Evolutionary conservation across 2,329 filamentous ascomycete genomes (phyloP).

Genomic region (Alternaria dauci): DNA sequence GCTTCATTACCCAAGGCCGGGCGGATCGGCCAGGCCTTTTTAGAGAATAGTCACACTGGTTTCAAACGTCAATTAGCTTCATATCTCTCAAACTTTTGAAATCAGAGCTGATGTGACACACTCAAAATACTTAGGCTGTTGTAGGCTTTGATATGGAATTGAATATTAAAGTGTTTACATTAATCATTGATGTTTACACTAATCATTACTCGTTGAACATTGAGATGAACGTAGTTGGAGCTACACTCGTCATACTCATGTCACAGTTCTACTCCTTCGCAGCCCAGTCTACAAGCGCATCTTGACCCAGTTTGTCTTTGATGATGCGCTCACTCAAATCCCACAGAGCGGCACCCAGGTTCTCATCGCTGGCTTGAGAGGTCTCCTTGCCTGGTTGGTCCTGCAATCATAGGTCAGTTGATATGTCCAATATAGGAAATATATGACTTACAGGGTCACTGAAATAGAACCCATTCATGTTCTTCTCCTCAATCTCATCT

Average conservation of each 20-base stretch:
- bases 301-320: conserved; percentile 53
- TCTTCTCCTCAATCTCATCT: conserved; percentile 54
- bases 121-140: neutral
- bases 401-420: neutral
- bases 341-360: conserved; percentile 53
- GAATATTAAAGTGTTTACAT: neutral
- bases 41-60: neutral
- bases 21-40: neutral
- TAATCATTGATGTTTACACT: neutral
- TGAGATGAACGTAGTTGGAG: neutral
- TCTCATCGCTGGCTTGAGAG: conserved; percentile 51
- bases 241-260: neutral
- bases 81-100: neutral
- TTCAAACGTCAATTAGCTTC: neutral
- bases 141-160: neutral
- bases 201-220: neutral
- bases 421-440: neutral
- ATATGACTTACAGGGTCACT: conserved; percentile 39
- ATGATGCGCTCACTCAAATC: conserved; percentile 52
- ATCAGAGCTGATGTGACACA: neutral
- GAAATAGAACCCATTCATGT: conserved; percentile 57
- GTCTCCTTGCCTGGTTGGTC: conserved; percentile 51
- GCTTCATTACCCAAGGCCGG: neutral
- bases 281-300: conserved; percentile 51
- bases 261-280: neutral